Base-by-base conservation (phyloP, 2,329 filamentous ascomycete genomes). In the Venturia carpophila region DNA sequence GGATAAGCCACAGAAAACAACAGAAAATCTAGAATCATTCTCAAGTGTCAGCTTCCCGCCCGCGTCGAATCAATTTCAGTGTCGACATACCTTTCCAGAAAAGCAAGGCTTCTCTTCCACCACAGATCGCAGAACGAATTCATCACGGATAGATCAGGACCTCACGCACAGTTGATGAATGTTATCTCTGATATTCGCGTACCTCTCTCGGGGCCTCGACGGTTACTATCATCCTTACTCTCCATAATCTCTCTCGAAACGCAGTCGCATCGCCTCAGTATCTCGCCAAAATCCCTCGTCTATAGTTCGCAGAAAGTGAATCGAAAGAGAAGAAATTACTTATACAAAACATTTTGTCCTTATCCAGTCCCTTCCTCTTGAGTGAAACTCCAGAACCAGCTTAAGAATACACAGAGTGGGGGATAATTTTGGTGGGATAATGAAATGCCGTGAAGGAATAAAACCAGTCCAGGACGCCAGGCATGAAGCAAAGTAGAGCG, bases 351-450 rank as follows among this genome's bases (percentile, higher is more conserved):
- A n/a, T 6, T 37, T 37, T 27, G 30, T 58, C 52, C 52, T 27
- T 58, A 58, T 37, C 52, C 52, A 58, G 52, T 58, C 30, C 27
- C 19, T 58, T 58, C 52, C 27, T 15, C 19, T 27, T 15, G 21
- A 27, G 47, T 52, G 47, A 52, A 58, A 58, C 52, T 58, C 52
- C 52, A 58, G 52, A 58, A 58, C 52, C 52, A 58, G 52, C 52
- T 27, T 37, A n/a, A 56, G 52, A 37, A 56, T 27, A 56, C 52
- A 56, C 52, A 56, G 27, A 13, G 27, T 27, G 47, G 47, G 42
- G 30, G 13, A 37, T 19, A 56, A 34, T 56, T 37, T 56, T 56
- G 52, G 30, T 49, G 9, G 21, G 11, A 49, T 49, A 49, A 5
- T 56, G 52, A 5, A 24, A 56, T 56, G 19, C 52, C 15, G 10